phyloP scores from a whole-genome alignment of 345 rosid species.

The Brassica incana region DNA sequence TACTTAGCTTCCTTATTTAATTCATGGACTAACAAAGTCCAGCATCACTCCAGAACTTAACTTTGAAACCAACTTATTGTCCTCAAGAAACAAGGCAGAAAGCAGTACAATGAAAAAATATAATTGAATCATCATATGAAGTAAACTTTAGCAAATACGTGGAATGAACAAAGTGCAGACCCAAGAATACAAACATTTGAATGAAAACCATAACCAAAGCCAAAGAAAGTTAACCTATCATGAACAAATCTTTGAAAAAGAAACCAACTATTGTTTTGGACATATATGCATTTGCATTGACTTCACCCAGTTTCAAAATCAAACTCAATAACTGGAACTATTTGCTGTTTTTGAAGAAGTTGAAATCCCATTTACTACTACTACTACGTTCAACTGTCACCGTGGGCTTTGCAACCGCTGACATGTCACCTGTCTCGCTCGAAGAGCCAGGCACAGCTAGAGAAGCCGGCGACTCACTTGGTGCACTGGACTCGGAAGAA shows the following conservation, averaged over 20 bases:
- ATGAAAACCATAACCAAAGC: conserved; percentile 22
- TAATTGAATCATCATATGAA: conserved; percentile 2
- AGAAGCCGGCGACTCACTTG: conserved; percentile 26
- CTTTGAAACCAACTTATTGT: background rate
- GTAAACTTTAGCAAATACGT: background rate
- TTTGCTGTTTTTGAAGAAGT: conserved; percentile 58
- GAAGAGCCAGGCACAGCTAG: conserved; percentile 32
- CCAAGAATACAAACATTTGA: conserved; percentile 20
- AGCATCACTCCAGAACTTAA: background rate
- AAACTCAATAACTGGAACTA: conserved; percentile 34
- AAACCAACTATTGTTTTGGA: conserved; percentile 8
- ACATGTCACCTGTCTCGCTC: conserved; percentile 49
- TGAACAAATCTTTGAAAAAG: background rate
- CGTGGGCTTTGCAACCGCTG: conserved; percentile 71
- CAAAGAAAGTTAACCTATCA: conserved; percentile 18
- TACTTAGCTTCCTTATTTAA: background rate
- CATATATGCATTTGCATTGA: conserved; percentile 1
- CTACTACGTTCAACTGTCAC: conserved; percentile 65
- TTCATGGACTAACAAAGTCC: background rate
- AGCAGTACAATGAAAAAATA: background rate
- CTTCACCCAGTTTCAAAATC: conserved; percentile 10
- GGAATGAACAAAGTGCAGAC: background rate
- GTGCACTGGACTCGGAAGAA: conserved; percentile 18
- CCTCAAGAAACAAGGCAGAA: background rate
- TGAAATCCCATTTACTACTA: conserved; percentile 67